A percentile compares a stretch with the other conserved stretches of the same genome.
Conservation (phyloP, 2,329 filamentous ascomycete genomes). For the Colletotrichum sp. region DNA sequence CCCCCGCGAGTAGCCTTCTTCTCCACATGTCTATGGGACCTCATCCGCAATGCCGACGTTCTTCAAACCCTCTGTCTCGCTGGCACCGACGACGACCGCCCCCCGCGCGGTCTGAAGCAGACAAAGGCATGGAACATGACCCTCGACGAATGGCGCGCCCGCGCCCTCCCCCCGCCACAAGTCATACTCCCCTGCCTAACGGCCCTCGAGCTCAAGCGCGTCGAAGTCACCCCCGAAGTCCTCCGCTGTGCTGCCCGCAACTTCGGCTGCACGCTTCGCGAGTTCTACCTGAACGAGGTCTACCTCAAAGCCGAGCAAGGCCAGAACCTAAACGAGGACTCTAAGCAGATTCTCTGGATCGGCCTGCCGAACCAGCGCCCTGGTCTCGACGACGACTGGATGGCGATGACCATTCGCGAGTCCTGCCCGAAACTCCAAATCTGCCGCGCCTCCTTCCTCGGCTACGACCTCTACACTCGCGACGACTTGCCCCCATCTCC, state of each 20-base stretch:
- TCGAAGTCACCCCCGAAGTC: slow-evolving; percentile 41
- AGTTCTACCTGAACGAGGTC: slow-evolving; percentile 51
- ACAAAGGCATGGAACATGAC: slow-evolving; percentile 40
- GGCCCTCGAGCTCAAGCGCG: slow-evolving; percentile 47
- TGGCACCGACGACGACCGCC: slow-evolving; percentile 46
- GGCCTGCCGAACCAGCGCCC: slow-evolving; percentile 49
- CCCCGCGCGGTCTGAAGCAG: slow-evolving; percentile 39
- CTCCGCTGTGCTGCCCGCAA: slow-evolving; percentile 37
- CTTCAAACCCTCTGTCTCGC: slow-evolving; percentile 54
- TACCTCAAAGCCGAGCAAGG: slow-evolving; percentile 47
- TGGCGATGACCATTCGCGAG: slow-evolving; percentile 45
- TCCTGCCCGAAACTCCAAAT: slow-evolving; percentile 38
- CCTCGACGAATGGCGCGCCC: slow-evolving; percentile 43
- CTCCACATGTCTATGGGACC: slow-evolving; percentile 52
- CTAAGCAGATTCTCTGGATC: slow-evolving; percentile 46
- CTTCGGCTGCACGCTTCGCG: slow-evolving; percentile 42
- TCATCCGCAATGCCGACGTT: slow-evolving; percentile 48
- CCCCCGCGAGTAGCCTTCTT: slow-evolving; percentile 37
- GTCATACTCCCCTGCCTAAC: slow-evolving; percentile 41
- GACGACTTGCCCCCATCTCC: slow-evolving; percentile 31
- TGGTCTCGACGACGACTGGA: slow-evolving; percentile 40
- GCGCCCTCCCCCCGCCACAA: slow-evolving; percentile 41
- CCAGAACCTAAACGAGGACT: slow-evolving; percentile 34
- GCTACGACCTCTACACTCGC: slow-evolving; percentile 45
- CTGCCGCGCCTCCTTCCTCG: slow-evolving; percentile 48